phyloP scores from a whole-genome alignment of 208 protist species.

The Leishmania turanica region DNA sequence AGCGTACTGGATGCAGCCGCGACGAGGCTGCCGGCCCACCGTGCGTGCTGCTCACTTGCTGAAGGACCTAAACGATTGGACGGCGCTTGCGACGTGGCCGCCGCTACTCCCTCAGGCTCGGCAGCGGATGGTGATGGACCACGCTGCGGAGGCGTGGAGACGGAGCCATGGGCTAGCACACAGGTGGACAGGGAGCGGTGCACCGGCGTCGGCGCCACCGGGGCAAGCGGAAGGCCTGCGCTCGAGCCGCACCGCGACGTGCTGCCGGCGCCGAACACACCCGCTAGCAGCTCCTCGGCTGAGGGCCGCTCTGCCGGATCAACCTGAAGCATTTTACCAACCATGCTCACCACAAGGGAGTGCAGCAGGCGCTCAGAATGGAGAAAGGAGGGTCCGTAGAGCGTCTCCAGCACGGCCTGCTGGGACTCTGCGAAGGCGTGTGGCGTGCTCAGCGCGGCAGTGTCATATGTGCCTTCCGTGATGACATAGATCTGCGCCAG shows the following conservation, averaged over 20 bases:
- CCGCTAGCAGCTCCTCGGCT: slow-evolving; percentile 52
- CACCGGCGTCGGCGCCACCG: slow-evolving; percentile 10
- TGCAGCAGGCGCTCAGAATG: slow-evolving; percentile 62
- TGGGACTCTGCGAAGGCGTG: slow-evolving; percentile 51
- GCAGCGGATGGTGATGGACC: not conserved
- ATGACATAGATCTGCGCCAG: slow-evolving; percentile 85
- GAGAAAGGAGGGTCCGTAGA: slow-evolving; percentile 54
- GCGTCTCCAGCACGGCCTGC: slow-evolving; percentile 29
- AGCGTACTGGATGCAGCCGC: slow-evolving; percentile 9
- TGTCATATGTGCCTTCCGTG: slow-evolving; percentile 83
- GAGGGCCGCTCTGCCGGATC: slow-evolving; percentile 61
- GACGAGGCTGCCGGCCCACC: slow-evolving; percentile 30
- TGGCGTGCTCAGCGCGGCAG: slow-evolving; percentile 35
- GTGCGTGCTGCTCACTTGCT: slow-evolving; percentile 18
- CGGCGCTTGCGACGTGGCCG: not conserved
- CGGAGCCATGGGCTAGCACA: not conserved
- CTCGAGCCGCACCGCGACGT: slow-evolving; percentile 18
- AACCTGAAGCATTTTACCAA: slow-evolving; percentile 62
- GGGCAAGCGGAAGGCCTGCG: slow-evolving; percentile 7
- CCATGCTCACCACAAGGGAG: slow-evolving; percentile 58
- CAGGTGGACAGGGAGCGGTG: slow-evolving; percentile 11
- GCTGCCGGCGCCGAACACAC: slow-evolving; percentile 45
- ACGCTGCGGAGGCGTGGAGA: not conserved
- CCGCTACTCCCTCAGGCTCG: not conserved
- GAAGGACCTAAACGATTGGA: slow-evolving; percentile 5